Evolutionary conservation across 768 basidiomycete species (phyloP).

Genomic region (Russula dissimulans): DNA sequence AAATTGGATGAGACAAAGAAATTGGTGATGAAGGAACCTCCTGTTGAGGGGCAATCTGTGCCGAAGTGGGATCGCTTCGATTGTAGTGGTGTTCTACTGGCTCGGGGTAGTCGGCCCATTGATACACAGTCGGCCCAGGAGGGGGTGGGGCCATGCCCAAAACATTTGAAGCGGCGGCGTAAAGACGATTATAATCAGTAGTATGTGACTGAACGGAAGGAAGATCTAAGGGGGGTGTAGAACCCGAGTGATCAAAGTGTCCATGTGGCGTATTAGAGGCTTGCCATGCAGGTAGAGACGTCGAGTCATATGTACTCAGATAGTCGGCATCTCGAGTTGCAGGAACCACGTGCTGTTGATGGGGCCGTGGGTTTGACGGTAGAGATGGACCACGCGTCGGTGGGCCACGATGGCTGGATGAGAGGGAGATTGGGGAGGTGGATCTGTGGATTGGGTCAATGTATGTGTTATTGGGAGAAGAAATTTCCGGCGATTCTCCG

Average conservation of each 20-base stretch:
- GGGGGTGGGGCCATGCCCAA: conserved; percentile 71
- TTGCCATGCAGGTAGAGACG: neutral
- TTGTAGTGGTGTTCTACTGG: conserved; percentile 10
- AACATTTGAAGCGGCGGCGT: conserved; percentile 72
- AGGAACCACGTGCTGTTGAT: neutral
- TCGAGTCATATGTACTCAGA: conserved; percentile 1
- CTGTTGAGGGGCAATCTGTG: conserved; percentile 17
- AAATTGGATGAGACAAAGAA: neutral
- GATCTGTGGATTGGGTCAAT: conserved; percentile 45
- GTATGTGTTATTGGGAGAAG: conserved; percentile 24
- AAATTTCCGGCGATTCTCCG: conserved; percentile 29
- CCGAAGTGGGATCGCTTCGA: neutral
- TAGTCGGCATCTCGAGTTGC: conserved; percentile 1
- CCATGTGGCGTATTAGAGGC: neutral
- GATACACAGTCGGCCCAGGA: conserved; percentile 24
- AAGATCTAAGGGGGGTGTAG: neutral
- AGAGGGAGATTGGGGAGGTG: conserved; percentile 48
- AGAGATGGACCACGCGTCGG: conserved; percentile 20
- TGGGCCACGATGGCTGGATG: conserved; percentile 22
- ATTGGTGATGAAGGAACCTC: neutral
- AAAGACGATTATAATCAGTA: conserved; percentile 48
- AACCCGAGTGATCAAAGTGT: neutral
- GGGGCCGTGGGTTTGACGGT: conserved; percentile 31
- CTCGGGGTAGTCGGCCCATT: conserved; percentile 13
- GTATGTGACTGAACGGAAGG: conserved; percentile 21